Percentiles rank a stretch among this genome's conserved stretches.
Evolutionary conservation across 2,329 filamentous ascomycete species (phyloP).

Genomic region (Fusarium sp.): DNA sequence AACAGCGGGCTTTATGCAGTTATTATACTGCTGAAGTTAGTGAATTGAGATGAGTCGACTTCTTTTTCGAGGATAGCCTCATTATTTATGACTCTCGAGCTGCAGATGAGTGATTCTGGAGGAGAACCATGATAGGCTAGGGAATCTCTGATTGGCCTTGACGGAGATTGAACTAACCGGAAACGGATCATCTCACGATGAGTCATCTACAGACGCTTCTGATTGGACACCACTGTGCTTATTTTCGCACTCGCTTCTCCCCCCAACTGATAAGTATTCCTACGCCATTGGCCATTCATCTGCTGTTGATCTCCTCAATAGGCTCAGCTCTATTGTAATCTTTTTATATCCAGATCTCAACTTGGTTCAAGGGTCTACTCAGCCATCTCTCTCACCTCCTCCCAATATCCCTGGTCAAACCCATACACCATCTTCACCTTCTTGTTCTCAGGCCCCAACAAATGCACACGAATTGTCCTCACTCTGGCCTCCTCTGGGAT

Average conservation of each 20-base stretch:
- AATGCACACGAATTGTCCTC: constrained; percentile 4
- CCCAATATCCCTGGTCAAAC: background rate
- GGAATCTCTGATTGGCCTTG: no score
- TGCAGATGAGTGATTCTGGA: background rate
- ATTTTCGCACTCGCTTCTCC: background rate
- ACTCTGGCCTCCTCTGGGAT: background rate
- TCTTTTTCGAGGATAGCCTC: background rate
- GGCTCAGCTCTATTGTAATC: fast-evolving
- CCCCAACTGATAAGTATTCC: background rate
- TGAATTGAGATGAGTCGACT: constrained; percentile 13
- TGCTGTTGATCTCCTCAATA: background rate
- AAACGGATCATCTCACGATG: background rate
- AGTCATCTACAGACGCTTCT: background rate
- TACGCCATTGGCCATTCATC: fast-evolving
- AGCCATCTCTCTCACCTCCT: constrained; percentile 1
- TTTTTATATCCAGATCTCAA: background rate
- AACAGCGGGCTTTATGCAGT: fast-evolving
- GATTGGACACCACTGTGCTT: background rate
- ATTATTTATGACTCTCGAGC: background rate
- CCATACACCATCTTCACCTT: constrained; percentile 12
- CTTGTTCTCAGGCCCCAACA: background rate
- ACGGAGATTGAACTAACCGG: background rate
- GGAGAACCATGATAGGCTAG: background rate
- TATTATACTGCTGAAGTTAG: background rate
- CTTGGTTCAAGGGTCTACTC: background rate